These are phyloP conservation scores for Penicillium longicatenatum DNA, from an alignment of 495 filamentous ascomycete genomes.

Conservation along the genomic window DNA sequence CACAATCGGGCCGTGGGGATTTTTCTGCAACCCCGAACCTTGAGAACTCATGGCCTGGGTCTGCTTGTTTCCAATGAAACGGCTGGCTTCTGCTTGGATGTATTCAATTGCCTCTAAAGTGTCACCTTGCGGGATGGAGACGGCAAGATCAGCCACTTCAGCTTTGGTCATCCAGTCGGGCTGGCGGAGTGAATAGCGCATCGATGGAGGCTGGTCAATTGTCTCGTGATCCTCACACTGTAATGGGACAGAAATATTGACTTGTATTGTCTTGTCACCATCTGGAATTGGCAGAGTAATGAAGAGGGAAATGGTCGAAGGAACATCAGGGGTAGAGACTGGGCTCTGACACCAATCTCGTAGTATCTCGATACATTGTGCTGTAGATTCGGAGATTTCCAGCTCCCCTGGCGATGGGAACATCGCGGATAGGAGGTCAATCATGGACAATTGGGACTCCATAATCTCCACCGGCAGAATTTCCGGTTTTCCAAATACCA, in stretches of 20 bases:
- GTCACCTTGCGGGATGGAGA: constrained; percentile 34
- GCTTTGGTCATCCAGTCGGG: constrained; percentile 48
- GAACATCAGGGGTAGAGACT: constrained; percentile 17
- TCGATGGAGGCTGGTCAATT: constrained; percentile 29
- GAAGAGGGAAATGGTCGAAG: constrained; percentile 27
- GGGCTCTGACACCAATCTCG: constrained; percentile 35
- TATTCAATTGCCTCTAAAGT: constrained; percentile 38
- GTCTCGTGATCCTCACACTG: constrained; percentile 21
- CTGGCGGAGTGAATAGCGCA: constrained; percentile 38
- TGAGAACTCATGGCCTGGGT: background rate
- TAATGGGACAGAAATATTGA: constrained; percentile 39
- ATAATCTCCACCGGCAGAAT: constrained; percentile 32
- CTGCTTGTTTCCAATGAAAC: constrained; percentile 32
- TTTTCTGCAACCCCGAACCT: background rate
- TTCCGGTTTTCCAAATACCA: constrained; percentile 21
- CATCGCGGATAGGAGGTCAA: constrained; percentile 42
- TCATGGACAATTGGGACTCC: constrained; percentile 38
- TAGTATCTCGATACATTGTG: constrained; percentile 34
- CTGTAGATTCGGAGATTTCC: constrained; percentile 36
- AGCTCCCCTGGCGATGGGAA: constrained; percentile 38
- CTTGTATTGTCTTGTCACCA: constrained; percentile 32
- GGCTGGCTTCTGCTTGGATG: constrained; percentile 27
- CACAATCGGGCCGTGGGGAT: constrained; percentile 23
- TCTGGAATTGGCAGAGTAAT: constrained; percentile 31
- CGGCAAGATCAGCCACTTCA: constrained; percentile 30